phyloP scores from a whole-genome alignment of 176 grass and related monocot species.

The Ampelocalamus luodianensis region DNA sequence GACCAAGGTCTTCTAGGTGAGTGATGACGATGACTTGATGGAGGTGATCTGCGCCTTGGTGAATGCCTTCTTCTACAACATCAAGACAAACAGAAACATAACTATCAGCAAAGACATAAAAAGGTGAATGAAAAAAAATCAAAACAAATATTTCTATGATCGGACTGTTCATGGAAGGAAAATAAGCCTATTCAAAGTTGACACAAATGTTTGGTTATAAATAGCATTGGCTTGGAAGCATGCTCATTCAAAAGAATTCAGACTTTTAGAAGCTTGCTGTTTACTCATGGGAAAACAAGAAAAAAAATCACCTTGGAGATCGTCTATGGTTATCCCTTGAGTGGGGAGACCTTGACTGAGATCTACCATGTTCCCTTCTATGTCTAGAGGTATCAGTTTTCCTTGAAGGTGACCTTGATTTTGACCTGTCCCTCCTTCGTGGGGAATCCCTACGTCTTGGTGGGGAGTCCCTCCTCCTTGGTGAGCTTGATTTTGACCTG shows the following conservation, averaged over 20 bases:
- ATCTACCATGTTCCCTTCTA: constrained; percentile 66
- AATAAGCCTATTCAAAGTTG: constrained; percentile 22
- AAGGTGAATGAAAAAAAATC: not conserved
- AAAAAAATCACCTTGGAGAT: constrained; percentile 63
- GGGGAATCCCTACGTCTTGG: constrained; percentile 41
- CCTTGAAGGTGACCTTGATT: constrained; percentile 70
- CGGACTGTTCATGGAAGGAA: not conserved
- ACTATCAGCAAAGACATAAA: constrained; percentile 29
- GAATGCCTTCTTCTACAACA: constrained; percentile 62
- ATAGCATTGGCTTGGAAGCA: constrained; percentile 18
- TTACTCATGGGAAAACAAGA: constrained; percentile 5
- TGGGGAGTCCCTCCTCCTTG: constrained; percentile 46
- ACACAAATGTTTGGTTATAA: constrained; percentile 28
- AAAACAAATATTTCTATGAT: constrained; percentile 4
- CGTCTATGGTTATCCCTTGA: constrained; percentile 55
- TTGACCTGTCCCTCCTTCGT: constrained; percentile 59
- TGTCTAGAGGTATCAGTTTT: constrained; percentile 59
- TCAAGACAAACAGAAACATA: constrained; percentile 32
- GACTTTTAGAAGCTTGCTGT: constrained; percentile 11
- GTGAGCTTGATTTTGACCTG: constrained; percentile 62
- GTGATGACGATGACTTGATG: constrained; percentile 53
- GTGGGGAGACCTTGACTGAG: constrained; percentile 73
- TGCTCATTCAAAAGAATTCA: constrained; percentile 29
- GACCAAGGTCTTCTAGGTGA: constrained; percentile 79
- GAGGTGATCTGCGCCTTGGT: constrained; percentile 67